Percentiles rank a stretch among this genome's conserved stretches.
phyloP scores from a whole-genome alignment of 345 rosid genomes.

The Cardamine resedifolia region DNA sequence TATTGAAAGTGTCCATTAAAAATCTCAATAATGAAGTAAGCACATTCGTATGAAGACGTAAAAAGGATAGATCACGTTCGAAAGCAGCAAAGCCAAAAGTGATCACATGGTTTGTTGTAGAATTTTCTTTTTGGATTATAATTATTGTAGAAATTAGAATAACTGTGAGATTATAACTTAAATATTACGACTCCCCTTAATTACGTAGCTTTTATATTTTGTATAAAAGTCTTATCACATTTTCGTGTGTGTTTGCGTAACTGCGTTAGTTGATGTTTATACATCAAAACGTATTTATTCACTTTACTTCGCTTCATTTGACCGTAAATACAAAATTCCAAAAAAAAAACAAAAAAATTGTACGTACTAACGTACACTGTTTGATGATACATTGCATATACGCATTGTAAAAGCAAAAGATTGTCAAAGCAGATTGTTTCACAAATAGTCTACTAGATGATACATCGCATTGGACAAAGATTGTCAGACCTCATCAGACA shows the following conservation, averaged over 20 bases:
- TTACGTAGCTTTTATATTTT: neutral
- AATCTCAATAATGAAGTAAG: constrained; percentile 20
- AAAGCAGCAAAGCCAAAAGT: constrained; percentile 14
- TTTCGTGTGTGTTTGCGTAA: neutral
- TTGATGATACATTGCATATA: no score
- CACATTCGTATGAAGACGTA: constrained; percentile 28
- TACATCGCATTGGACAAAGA: no score
- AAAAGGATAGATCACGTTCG: constrained; percentile 5
- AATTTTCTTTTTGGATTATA: neutral
- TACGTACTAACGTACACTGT: neutral
- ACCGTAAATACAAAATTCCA: neutral
- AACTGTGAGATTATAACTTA: neutral
- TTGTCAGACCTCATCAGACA: no score
- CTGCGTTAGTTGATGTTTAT: neutral
- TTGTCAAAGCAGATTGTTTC: no score
- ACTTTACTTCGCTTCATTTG: neutral
- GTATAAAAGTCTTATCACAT: neutral
- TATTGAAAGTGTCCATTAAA: neutral
- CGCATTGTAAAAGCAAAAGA: no score
- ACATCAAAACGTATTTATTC: neutral
- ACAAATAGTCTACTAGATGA: no score
- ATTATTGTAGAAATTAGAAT: constrained; percentile 6
- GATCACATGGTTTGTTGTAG: constrained; percentile 18
- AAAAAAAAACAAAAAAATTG: neutral
- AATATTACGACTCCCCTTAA: neutral